Percentiles rank a stretch among this genome's conserved stretches.
Evolutionary conservation across 2,329 filamentous ascomycete genomes (phyloP).

Genomic region (Cytospora leucostoma): DNA sequence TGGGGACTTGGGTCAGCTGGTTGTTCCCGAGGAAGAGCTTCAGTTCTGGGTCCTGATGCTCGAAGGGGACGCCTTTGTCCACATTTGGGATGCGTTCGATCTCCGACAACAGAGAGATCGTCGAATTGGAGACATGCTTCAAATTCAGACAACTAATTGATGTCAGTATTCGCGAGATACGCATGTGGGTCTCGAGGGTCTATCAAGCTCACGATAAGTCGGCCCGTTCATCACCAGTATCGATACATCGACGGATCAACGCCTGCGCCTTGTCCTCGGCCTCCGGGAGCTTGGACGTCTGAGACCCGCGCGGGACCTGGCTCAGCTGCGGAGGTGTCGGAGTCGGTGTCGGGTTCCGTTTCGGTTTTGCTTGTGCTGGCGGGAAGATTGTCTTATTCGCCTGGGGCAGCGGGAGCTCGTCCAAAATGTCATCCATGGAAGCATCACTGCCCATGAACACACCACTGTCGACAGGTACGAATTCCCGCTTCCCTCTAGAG

Average conservation of each 20-base stretch:
- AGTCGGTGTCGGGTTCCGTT: neutral
- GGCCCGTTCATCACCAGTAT: constrained; percentile 59
- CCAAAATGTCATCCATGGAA: constrained; percentile 48
- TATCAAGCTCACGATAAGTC: constrained; percentile 57
- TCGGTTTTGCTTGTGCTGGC: neutral
- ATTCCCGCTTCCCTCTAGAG: constrained; percentile 48
- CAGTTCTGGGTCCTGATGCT: constrained; percentile 58
- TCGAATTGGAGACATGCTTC: constrained; percentile 55
- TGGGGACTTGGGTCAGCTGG: constrained; percentile 55
- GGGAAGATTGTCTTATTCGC: constrained; percentile 8
- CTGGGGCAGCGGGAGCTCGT: constrained; percentile 34
- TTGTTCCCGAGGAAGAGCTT: constrained; percentile 65
- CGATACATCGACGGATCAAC: constrained; percentile 55
- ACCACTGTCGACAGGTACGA: constrained; percentile 66
- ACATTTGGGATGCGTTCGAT: constrained; percentile 58
- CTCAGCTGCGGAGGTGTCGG: neutral
- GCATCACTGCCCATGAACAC: constrained; percentile 67
- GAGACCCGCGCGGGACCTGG: constrained; percentile 10
- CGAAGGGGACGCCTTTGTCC: constrained; percentile 59
- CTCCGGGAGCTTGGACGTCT: constrained; percentile 1
- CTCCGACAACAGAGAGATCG: constrained; percentile 57
- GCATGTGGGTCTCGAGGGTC: neutral
- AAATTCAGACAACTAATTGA: constrained; percentile 47
- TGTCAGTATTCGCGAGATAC: constrained; percentile 3
- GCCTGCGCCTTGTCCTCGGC: constrained; percentile 45